These are phyloP conservation scores for Penicillium sp. DNA, from an alignment of 2,329 filamentous ascomycete genomes.

Conservation along the genomic window DNA sequence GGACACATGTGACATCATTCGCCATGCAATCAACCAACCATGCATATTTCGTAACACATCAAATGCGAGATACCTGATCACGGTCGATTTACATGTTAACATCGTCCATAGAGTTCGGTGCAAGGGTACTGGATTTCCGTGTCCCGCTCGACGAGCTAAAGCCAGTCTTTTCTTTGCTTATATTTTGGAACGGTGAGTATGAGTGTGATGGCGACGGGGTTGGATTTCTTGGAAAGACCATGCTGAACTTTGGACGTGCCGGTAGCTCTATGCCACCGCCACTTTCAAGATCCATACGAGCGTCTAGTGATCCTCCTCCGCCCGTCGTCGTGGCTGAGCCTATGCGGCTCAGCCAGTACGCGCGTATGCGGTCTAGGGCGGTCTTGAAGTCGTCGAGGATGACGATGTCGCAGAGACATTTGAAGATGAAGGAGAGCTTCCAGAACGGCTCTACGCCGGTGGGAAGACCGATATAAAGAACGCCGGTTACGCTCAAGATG, in stretches of 20 bases:
- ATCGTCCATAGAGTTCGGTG: background rate
- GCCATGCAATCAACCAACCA: no score
- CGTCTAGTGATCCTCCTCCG: background rate
- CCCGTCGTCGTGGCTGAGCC: background rate
- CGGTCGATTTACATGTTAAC: background rate
- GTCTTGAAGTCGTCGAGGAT: conserved; percentile 68
- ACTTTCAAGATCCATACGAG: background rate
- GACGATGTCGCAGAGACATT: conserved; percentile 46
- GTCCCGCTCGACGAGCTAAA: background rate
- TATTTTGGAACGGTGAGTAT: background rate
- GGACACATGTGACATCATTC: no score
- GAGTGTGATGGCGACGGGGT: background rate
- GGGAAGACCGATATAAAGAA: conserved; percentile 37
- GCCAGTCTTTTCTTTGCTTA: background rate
- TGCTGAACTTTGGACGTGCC: background rate
- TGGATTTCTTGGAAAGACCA: background rate
- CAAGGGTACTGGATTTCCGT: background rate
- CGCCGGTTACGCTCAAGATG: conserved; percentile 55
- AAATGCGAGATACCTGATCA: background rate
- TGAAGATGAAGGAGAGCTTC: conserved; percentile 62
- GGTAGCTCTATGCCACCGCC: background rate
- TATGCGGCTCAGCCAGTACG: conserved; percentile 25
- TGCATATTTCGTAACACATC: background rate
- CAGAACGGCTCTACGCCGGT: conserved; percentile 65
- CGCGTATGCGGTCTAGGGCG: conserved; percentile 39